These are phyloP conservation scores for Chromera velia DNA, from an alignment of 73 alveolate genomes.

Conservation along the genomic window DNA sequence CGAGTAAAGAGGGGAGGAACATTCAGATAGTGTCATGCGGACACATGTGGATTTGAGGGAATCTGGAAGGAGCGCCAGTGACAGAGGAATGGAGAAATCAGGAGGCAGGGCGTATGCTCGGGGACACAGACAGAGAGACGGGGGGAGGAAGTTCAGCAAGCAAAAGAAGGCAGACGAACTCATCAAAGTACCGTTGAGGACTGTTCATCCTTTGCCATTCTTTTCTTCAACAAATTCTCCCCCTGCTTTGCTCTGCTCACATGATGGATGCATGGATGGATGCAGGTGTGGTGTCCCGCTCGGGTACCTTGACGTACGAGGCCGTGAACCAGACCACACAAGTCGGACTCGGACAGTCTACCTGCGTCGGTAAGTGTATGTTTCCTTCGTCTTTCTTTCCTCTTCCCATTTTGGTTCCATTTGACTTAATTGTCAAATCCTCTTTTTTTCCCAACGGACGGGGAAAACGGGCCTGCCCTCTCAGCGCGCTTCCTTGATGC, in stretches of 20 bases:
- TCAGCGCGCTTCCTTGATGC: too few relatives aligned
- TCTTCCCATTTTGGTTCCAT: too few relatives aligned
- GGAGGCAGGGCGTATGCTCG: background rate
- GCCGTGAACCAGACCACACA: constrained; percentile 87
- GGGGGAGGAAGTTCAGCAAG: background rate
- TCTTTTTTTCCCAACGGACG: background rate
- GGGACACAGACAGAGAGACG: background rate
- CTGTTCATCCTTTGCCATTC: background rate
- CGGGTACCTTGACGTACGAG: constrained; percentile 92
- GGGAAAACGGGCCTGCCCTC: background rate
- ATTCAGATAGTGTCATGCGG: too few relatives aligned
- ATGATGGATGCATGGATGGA: too few relatives aligned
- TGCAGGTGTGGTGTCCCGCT: constrained; percentile 69
- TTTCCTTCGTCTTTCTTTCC: too few relatives aligned
- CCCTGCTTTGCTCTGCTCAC: background rate
- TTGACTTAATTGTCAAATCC: background rate
- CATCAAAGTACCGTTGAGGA: background rate
- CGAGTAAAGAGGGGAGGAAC: too few relatives aligned
- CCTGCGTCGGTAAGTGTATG: constrained; percentile 72
- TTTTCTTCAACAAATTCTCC: background rate
- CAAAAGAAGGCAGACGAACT: background rate
- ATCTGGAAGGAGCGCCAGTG: too few relatives aligned
- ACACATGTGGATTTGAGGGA: too few relatives aligned
- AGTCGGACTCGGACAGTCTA: constrained; percentile 83
- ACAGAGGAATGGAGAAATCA: too few relatives aligned